Percentiles rank a stretch among this genome's conserved stretches.
Conservation (phyloP, 1,284 basidiomycete genomes). For the Fomitopsis pinicola region DNA sequence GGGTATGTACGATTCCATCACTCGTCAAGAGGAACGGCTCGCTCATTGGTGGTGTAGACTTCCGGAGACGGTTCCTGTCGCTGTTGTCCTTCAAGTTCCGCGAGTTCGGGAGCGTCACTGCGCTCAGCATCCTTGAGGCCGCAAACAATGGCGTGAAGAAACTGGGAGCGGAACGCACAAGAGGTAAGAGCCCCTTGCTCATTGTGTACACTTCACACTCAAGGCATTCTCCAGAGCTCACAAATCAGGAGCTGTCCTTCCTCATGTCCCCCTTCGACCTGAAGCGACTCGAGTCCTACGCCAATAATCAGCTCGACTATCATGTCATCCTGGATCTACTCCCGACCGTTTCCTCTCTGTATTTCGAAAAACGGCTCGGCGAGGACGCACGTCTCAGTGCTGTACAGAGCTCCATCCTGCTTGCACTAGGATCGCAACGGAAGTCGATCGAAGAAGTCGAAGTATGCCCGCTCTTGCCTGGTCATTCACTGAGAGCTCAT, state of each 20-base stretch:
- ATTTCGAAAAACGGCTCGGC: constrained; percentile 79
- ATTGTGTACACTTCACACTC: not conserved
- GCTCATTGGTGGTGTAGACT: constrained; percentile 51
- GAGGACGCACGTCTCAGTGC: constrained; percentile 67
- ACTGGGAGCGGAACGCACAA: constrained; percentile 38
- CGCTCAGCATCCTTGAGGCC: constrained; percentile 87
- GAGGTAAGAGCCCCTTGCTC: constrained; percentile 31
- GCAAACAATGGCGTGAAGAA: constrained; percentile 65
- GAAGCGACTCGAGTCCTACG: constrained; percentile 93
- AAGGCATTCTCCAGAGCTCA: constrained; percentile 38
- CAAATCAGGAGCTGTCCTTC: constrained; percentile 67
- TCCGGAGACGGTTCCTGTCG: constrained; percentile 86
- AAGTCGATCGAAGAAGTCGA: constrained; percentile 91
- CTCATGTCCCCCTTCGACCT: constrained; percentile 91
- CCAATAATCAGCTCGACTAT: constrained; percentile 95
- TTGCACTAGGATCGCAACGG: constrained; percentile 88
- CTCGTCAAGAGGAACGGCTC: not conserved
- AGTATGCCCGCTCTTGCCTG: constrained; percentile 34
- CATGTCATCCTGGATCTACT: constrained; percentile 94
- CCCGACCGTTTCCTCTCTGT: constrained; percentile 75
- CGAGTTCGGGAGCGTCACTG: constrained; percentile 85
- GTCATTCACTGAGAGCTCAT: not conserved
- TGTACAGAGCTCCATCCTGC: constrained; percentile 84
- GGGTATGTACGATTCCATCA: constrained; percentile 44
- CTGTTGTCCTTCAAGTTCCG: constrained; percentile 94